Evolutionary conservation across 2,329 filamentous ascomycete genomes (phyloP), one percentile per base, ranked within the genome.

Genomic region (Sporothrix luriei): DNA sequence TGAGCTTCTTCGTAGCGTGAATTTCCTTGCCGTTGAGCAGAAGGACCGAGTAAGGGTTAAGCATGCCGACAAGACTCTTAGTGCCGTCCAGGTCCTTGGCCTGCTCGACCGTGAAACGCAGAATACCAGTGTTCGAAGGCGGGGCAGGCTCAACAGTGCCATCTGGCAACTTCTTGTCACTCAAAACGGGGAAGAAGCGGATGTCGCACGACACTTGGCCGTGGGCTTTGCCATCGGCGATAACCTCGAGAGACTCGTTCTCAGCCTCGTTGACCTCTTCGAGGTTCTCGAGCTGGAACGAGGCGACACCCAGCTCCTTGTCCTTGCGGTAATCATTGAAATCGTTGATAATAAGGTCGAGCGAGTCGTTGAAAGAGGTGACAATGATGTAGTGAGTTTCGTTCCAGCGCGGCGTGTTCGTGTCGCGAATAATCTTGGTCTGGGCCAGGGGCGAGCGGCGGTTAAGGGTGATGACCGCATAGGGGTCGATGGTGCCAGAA

Each of bases 251-350:
- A 10, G 90, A 88, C 75, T 97, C 84, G 75, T 96, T 96, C 77
- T 97, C 94, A 73, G 93, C 88, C 66, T 93, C 90, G 26, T 87
- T 81, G 24, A 93, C 82, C 67, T 91, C 86, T 78, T 97, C 91
- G 0, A 99, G 81, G 72, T 90, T 87, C 74, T 98, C 94, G 43
- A 99, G 83, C 7, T 88, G 83, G 78, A 99, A 99, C 0, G 91
- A 93, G 0, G 93, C 93, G 26, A 89, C 86, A 68, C 94, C 95
- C 62, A 99, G 86, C 78, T 97, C 93, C 82, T 97, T 97, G 81
- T 97, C 94, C 81, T 98, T 99, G 74, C 95, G 90, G 79, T 91
- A 91, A 70, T 97, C 95, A 75, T 99, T 99, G 85, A 90, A 97
- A 79, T 99, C 95, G 76, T 89, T 97, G 40, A 97, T 79, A 69